phyloP scores from a whole-genome alignment of 2,329 filamentous ascomycete genomes.

The Westerdykella sp. region DNA sequence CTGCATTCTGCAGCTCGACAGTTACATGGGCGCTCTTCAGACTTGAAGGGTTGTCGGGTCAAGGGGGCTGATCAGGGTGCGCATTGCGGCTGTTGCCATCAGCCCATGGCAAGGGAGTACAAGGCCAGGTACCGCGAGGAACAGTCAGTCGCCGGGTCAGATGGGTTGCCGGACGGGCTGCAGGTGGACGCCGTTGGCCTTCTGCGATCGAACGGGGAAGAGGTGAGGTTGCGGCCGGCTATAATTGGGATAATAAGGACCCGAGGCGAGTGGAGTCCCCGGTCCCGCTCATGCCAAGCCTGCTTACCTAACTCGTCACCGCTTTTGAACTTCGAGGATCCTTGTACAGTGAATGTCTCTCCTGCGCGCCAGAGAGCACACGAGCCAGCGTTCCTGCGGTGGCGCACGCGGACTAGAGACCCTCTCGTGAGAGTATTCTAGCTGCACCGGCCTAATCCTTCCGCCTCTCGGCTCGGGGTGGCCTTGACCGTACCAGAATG shows the following conservation, averaged over 20 bases:
- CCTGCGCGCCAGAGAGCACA: background rate
- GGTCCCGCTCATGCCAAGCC: no score
- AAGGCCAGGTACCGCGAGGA: no score
- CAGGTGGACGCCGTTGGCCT: no score
- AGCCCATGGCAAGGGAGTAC: background rate
- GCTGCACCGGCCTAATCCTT: conserved; percentile 7
- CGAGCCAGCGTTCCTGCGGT: conserved; percentile 1
- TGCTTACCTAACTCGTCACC: no score
- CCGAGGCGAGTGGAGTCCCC: no score
- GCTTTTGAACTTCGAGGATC: no score
- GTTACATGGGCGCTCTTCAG: background rate
- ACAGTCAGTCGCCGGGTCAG: no score
- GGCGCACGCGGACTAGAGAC: conserved; percentile 11
- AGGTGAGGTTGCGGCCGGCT: no score
- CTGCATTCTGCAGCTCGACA: background rate
- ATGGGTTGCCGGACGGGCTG: no score
- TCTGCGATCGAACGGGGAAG: no score
- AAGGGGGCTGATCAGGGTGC: background rate
- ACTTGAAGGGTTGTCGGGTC: background rate
- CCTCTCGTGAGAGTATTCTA: background rate
- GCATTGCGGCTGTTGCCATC: background rate
- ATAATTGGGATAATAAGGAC: no score
- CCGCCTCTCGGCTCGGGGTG: conserved; percentile 15
- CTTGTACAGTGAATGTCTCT: no score
- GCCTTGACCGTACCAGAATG: conserved; percentile 6